phyloP scores from a whole-genome alignment of 1,284 basidiomycete genomes.

The Xerocomus amazonicus region DNA sequence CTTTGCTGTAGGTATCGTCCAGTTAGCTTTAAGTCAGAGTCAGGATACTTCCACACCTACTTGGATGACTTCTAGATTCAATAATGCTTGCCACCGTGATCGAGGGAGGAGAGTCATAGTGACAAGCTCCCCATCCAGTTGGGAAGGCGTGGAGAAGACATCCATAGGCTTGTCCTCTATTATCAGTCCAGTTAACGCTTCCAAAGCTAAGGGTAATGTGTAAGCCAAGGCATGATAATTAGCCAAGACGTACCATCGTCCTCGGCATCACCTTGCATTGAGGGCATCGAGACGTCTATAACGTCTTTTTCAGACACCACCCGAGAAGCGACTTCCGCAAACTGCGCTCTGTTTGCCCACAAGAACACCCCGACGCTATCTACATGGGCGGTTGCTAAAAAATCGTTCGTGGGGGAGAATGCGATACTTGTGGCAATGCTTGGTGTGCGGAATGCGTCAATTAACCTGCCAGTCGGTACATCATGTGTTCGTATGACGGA shows the following conservation, averaged over 20 bases:
- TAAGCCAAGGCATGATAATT: conserved; percentile 7
- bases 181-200: conserved; percentile 56
- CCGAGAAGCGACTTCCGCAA: conserved; percentile 80
- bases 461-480: conserved; percentile 86
- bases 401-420: conserved; percentile 95
- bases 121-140: conserved; percentile 81
- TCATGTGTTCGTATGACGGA: conserved; percentile 95
- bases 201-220: conserved; percentile 48
- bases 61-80: conserved; percentile 95
- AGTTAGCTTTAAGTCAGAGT: background rate
- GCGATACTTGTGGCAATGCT: conserved; percentile 87
- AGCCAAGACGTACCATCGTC: conserved; percentile 53
- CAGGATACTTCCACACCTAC: conserved; percentile 38
- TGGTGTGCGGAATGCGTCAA: conserved; percentile 90
- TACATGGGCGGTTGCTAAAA: conserved; percentile 92
- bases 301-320: conserved; percentile 77
- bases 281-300: conserved; percentile 70
- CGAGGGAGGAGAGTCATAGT: conserved; percentile 92
- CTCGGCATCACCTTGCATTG: conserved; percentile 79
- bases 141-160: conserved; percentile 80
- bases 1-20: conserved; percentile 60
- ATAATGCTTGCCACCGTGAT: conserved; percentile 91
- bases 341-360: conserved; percentile 97
- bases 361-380: conserved; percentile 93
- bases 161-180: conserved; percentile 60